These are phyloP conservation scores for Pittosporum tobira DNA, from an alignment of 129 eudicot species.

Conservation along the genomic window DNA sequence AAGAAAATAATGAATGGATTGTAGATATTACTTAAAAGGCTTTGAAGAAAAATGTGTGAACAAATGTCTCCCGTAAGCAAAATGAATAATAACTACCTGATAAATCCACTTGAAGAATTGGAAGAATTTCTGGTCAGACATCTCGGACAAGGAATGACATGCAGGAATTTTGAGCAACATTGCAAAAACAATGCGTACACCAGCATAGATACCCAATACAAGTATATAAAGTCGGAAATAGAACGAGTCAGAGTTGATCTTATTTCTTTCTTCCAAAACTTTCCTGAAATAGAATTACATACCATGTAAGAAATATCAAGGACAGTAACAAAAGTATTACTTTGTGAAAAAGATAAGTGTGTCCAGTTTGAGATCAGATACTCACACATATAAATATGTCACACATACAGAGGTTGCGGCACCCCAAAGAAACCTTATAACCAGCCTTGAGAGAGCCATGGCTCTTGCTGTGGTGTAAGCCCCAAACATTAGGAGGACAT, in stretches of 20 bases:
- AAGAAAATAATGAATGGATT: background rate
- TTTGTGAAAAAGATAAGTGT: background rate
- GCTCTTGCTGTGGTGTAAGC: slow-evolving; percentile 92
- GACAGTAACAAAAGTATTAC: background rate
- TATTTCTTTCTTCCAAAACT: slow-evolving; percentile 59
- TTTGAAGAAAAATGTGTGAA: too few relatives aligned
- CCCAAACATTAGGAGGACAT: slow-evolving; percentile 88
- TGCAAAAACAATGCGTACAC: slow-evolving; percentile 57
- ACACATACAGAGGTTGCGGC: slow-evolving; percentile 62
- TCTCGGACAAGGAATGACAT: slow-evolving; percentile 70
- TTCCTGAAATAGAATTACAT: slow-evolving; percentile 41
- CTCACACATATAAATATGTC: slow-evolving; percentile 77
- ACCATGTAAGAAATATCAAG: slow-evolving; percentile 8
- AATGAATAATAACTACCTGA: slow-evolving; percentile 40
- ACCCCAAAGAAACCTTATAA: slow-evolving; percentile 88
- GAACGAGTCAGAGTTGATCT: slow-evolving; percentile 34
- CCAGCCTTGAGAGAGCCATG: slow-evolving; percentile 89
- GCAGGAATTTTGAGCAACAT: slow-evolving; percentile 68
- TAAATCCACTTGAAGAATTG: slow-evolving; percentile 98
- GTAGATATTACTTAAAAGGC: background rate
- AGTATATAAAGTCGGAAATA: slow-evolving; percentile 78
- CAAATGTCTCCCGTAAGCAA: background rate
- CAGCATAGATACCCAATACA: slow-evolving; percentile 85
- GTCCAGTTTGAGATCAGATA: slow-evolving; percentile 11
- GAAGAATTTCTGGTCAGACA: slow-evolving; percentile 83